These are phyloP conservation scores for Colletotrichum horii DNA, from an alignment of 2,329 filamentous ascomycete genomes.

Conservation along the genomic window DNA sequence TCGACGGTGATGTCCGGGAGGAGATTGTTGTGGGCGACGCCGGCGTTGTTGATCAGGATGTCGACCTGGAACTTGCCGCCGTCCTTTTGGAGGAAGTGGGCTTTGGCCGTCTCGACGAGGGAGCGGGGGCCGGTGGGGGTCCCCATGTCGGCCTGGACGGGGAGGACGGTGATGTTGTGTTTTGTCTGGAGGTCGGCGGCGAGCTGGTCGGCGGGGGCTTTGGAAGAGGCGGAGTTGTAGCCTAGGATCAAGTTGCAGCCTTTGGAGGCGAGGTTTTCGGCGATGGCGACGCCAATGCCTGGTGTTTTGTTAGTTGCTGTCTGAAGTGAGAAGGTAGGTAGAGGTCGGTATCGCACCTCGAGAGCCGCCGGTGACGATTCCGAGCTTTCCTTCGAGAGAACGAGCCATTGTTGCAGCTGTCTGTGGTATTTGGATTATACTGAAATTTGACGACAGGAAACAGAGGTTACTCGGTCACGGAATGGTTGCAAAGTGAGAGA, in stretches of 20 bases:
- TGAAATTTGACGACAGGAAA: background rate
- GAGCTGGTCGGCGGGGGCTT: constrained; percentile 60
- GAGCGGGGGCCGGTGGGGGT: constrained; percentile 63
- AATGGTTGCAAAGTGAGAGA: background rate
- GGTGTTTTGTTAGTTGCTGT: background rate
- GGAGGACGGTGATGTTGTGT: constrained; percentile 64
- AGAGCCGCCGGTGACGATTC: constrained; percentile 80
- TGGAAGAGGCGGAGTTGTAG: constrained; percentile 61
- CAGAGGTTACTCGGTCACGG: background rate
- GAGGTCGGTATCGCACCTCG: constrained; percentile 59
- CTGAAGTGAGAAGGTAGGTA: background rate
- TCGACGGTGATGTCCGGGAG: constrained; percentile 66
- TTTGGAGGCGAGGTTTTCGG: constrained; percentile 74
- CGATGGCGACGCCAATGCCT: constrained; percentile 74
- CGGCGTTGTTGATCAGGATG: constrained; percentile 89
- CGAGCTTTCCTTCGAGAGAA: constrained; percentile 75
- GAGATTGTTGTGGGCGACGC: constrained; percentile 68
- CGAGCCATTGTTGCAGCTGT: constrained; percentile 36
- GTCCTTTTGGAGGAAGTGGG: constrained; percentile 40
- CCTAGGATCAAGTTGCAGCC: constrained; percentile 73
- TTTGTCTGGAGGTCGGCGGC: constrained; percentile 60
- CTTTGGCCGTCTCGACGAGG: constrained; percentile 62
- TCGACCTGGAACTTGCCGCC: constrained; percentile 70
- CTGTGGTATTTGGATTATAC: background rate
- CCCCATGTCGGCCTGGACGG: constrained; percentile 75